A percentile compares a stretch with the other conserved stretches of the same genome.
These are phyloP conservation scores for Alliaria petiolata DNA, from an alignment of 345 rosid species.

Conservation along the genomic window DNA sequence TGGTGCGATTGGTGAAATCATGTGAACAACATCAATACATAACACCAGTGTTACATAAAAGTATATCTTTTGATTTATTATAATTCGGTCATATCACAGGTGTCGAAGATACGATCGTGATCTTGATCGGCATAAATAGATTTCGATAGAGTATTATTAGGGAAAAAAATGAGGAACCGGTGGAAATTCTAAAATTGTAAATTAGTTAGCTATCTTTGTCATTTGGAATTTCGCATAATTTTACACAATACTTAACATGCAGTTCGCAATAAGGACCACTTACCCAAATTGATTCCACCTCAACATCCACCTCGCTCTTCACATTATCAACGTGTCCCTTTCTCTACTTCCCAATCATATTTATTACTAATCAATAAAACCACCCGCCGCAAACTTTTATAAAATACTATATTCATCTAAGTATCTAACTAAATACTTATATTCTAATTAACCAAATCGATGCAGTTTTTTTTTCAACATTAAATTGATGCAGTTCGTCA, in stretches of 20 bases:
- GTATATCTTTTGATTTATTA: background rate
- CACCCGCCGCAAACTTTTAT: background rate
- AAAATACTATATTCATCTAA: no score
- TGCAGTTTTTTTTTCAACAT: no score
- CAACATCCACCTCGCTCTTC: constrained; percentile 16
- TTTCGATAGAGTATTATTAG: background rate
- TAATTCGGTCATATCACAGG: background rate
- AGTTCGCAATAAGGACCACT: constrained; percentile 13
- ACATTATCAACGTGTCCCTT: constrained; percentile 29
- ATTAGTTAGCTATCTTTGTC: constrained; percentile 8
- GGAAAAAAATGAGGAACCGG: background rate
- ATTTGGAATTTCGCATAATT: background rate
- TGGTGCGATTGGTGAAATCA: constrained; percentile 2
- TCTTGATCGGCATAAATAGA: constrained; percentile 1
- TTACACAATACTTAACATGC: background rate
- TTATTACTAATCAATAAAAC: background rate
- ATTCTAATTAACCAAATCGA: no score
- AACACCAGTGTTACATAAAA: background rate
- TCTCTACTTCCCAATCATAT: background rate
- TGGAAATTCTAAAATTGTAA: background rate
- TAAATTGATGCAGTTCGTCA: background rate
- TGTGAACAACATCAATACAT: constrained; percentile 15
- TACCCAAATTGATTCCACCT: constrained; percentile 12
- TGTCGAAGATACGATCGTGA: background rate
- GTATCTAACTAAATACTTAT: no score